Base-by-base conservation (phyloP, 192 early-diverging fungal genomes). In the Linnemannia elongata region DNA sequence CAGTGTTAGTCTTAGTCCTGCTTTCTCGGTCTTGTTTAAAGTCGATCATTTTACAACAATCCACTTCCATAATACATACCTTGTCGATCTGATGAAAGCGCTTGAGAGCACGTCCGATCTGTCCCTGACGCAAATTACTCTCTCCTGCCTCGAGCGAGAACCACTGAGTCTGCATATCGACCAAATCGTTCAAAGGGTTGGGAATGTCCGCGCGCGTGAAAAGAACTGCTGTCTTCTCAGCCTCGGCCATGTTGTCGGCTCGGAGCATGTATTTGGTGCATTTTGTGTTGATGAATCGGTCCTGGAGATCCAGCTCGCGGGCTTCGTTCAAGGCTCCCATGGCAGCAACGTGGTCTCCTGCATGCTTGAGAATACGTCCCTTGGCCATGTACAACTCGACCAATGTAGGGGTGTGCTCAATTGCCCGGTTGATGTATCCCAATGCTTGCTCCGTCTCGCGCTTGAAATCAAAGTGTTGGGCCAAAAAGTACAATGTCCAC, bases 161-260 rank as follows among this genome's bases (percentile, higher is more conserved):
- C 98, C 97, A 98, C 76, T 94, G 94, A 77, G 94, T 94, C 90
- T 99, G 98, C 95, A 97, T 95, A 69, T 97, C 96, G 30, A 93
- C 88, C 69, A 98, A 90, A 76, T 98, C 97, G 57, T 92, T 90
- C 52, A 97, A 74, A 69, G 94, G 94, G 80, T 95, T 91, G 49
- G 91, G 69, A 15, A 86, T 79, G 86, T 88, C 36, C 88, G 94
- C 95, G 69, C 94, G 91, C 17, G 95, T 94, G 88, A 99, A 98
- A 73, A 97, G 79, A 24, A 93, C 88, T 35, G 96, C 92, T 10
- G 94, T 96, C 81, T 94, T 93, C 71, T 97, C 95, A 7, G 98
- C 98, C 78, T 96, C 94, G 7, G 88, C 92, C 15, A 96, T 83
- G 42, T 95, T 87, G 80, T 94, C 91, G 72, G 94, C 92, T 72